Conservation (phyloP, 2,329 filamentous ascomycete species). For the Chaetomium sp. region DNA sequence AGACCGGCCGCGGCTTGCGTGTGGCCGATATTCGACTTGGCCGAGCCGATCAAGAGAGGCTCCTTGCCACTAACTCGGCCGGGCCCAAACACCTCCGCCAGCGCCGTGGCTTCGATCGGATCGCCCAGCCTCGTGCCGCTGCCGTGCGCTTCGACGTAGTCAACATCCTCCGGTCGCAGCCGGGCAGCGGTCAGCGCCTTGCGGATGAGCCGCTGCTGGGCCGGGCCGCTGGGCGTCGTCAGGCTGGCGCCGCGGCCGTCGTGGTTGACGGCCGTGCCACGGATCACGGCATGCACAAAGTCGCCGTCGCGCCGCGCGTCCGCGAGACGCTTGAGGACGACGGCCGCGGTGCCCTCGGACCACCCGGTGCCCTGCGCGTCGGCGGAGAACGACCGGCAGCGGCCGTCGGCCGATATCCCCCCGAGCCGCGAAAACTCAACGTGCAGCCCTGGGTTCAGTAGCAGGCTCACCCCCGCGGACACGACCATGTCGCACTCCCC, state of each 20-base stretch:
- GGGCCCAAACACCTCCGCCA: neutral
- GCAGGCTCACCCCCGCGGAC: neutral
- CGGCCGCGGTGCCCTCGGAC: neutral
- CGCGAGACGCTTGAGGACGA: neutral
- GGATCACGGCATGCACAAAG: neutral
- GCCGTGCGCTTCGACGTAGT: neutral
- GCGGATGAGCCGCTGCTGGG: neutral
- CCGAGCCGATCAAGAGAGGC: neutral
- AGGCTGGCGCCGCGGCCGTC: neutral
- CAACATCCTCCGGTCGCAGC: neutral
- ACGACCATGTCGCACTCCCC: neutral
- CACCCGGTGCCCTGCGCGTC: constrained; percentile 1
- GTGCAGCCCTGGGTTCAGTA: neutral
- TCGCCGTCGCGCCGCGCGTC: neutral
- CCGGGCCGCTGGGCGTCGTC: neutral
- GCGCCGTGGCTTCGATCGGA: neutral
- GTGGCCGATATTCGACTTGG: neutral
- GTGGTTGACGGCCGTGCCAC: neutral
- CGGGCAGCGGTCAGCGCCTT: neutral
- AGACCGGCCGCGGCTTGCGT: neutral
- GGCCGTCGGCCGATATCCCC: neutral
- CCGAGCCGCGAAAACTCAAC: neutral
- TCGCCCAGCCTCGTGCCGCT: neutral
- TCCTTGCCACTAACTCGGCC: neutral
- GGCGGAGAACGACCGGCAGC: neutral